These are phyloP conservation scores for Senna tora DNA, from an alignment of 306 rosid genomes.

Conservation along the genomic window DNA sequence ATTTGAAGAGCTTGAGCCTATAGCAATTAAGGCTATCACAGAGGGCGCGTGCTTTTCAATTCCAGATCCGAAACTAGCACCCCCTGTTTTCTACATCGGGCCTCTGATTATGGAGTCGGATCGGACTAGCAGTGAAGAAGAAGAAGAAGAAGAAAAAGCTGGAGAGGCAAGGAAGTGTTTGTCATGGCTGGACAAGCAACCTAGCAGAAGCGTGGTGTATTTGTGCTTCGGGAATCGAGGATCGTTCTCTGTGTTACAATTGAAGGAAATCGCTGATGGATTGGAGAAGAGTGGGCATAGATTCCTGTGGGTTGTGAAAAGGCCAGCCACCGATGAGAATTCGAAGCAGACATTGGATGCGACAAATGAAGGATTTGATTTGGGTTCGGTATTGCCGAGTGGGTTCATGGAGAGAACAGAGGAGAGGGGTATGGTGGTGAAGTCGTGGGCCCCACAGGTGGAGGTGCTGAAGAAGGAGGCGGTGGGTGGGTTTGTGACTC, in stretches of 20 bases:
- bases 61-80: slow-evolving; percentile 11
- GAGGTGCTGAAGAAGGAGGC: slow-evolving; percentile 17
- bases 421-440: slow-evolving; percentile 46
- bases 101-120: slow-evolving; percentile 21
- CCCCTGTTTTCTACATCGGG: slow-evolving; percentile 30
- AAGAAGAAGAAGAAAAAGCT: background rate
- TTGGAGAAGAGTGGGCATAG: slow-evolving; percentile 21
- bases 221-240: slow-evolving; percentile 43
- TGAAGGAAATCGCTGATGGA: slow-evolving; percentile 36
- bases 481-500: slow-evolving; percentile 2
- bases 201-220: slow-evolving; percentile 34
- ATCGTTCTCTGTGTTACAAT: slow-evolving; percentile 19
- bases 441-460: slow-evolving; percentile 27
- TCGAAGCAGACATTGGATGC: background rate
- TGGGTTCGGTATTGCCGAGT: slow-evolving; percentile 24
- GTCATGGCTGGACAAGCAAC: slow-evolving; percentile 39
- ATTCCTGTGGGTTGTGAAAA: slow-evolving; percentile 11
- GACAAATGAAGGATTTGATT: background rate
- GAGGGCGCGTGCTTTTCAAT: slow-evolving; percentile 28
- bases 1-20: slow-evolving; percentile 31
- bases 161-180: background rate
- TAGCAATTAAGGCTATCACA: background rate
- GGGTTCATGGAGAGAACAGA: slow-evolving; percentile 44
- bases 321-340: slow-evolving; percentile 23
- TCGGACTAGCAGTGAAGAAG: background rate